Conservation (phyloP, 768 basidiomycete genomes). For the Trametes cinnabarina region DNA sequence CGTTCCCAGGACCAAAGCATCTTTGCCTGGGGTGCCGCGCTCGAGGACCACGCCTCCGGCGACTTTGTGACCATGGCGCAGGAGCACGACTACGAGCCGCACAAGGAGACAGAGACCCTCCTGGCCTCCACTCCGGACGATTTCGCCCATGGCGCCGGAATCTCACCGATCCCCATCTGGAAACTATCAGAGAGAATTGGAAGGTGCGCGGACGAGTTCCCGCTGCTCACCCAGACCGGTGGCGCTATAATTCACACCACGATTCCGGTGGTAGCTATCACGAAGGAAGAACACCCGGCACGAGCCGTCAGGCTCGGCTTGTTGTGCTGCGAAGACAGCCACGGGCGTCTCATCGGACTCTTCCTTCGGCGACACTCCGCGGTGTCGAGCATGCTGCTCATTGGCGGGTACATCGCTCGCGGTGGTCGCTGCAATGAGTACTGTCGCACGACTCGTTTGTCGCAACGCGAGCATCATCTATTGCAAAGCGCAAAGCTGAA, state of each 20-base stretch:
- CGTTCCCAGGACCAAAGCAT: constrained; percentile 10
- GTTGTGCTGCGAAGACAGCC: constrained; percentile 2
- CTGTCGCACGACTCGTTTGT: constrained; percentile 7
- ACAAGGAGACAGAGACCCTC: background rate
- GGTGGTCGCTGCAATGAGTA: constrained; percentile 6
- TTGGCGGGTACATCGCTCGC: constrained; percentile 12
- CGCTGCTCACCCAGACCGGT: constrained; percentile 6
- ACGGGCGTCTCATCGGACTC: constrained; percentile 6
- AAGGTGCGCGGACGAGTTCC: background rate
- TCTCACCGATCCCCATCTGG: background rate
- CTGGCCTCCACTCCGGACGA: constrained; percentile 12
- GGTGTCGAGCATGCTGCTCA: background rate
- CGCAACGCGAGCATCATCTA: background rate
- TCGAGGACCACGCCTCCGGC: background rate
- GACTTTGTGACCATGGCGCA: background rate
- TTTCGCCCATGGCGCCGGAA: constrained; percentile 1
- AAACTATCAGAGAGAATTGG: background rate
- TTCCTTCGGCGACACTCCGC: background rate
- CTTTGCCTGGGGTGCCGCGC: constrained; percentile 8
- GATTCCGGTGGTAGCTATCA: constrained; percentile 1
- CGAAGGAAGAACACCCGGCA: background rate
- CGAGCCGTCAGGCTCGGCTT: constrained; percentile 4
- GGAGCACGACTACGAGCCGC: constrained; percentile 11
- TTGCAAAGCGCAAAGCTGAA: background rate
- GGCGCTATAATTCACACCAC: constrained; percentile 2